A percentile compares a stretch with the other conserved stretches of the same genome.
Evolutionary conservation across 2,329 filamentous ascomycete genomes (phyloP).

Genomic region (Dactylellina drechsleri): DNA sequence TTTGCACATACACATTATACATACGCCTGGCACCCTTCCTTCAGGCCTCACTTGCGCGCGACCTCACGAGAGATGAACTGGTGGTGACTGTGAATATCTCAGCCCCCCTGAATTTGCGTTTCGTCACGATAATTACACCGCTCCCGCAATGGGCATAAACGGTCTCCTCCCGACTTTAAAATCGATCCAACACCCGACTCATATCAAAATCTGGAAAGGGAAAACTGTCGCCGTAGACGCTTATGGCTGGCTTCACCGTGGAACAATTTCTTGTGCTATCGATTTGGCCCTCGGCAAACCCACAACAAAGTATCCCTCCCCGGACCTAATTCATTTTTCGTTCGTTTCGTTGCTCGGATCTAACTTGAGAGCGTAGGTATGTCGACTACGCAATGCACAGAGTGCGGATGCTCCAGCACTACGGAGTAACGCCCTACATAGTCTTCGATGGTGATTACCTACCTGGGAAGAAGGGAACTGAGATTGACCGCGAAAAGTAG

Average conservation of each 20-base stretch:
- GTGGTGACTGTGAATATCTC: too few species aligned
- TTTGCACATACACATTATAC: too few species aligned
- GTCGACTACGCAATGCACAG: conserved; percentile 89
- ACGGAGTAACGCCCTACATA: conserved; percentile 91
- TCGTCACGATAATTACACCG: too few species aligned
- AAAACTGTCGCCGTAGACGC: conserved; percentile 94
- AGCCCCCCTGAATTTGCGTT: too few species aligned
- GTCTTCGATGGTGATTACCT: conserved; percentile 96
- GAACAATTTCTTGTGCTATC: conserved; percentile 86
- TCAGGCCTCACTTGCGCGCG: too few species aligned
- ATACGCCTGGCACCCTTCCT: too few species aligned
- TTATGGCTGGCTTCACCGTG: conserved; percentile 97
- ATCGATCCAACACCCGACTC: conserved; percentile 90
- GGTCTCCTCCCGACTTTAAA: conserved; percentile 91
- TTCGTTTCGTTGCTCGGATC: background rate
- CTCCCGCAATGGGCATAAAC: conserved; percentile 60
- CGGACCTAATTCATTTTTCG: conserved; percentile 31
- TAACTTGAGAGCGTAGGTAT: conserved; percentile 68
- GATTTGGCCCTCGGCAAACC: conserved; percentile 89
- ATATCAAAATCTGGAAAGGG: conserved; percentile 85
- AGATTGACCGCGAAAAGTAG: conserved; percentile 70
- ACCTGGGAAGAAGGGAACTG: conserved; percentile 90
- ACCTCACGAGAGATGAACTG: too few species aligned
- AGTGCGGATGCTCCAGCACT: conserved; percentile 92
- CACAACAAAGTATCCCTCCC: conserved; percentile 76